Percentiles rank a stretch among this genome's conserved stretches.
Evolutionary conservation across 2,329 filamentous ascomycete genomes (phyloP).

Genomic region (Leptographium radiaticola): DNA sequence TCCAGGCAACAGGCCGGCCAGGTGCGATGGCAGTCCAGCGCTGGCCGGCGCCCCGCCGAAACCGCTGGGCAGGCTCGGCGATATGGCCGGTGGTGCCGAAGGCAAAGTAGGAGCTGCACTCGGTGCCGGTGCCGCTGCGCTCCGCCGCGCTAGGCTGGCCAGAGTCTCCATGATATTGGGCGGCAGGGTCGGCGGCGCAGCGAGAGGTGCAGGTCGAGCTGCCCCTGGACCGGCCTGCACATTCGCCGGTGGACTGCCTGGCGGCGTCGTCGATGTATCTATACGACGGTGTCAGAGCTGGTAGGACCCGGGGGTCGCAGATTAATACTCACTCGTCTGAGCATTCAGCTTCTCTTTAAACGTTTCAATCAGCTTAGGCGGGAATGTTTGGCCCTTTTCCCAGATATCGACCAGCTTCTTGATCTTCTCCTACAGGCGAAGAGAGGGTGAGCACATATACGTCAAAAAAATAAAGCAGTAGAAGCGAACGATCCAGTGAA

Average conservation of each 20-base stretch:
- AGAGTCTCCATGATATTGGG: conserved; percentile 62
- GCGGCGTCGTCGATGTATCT: conserved; percentile 62
- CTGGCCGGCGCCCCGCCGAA: conserved; percentile 14
- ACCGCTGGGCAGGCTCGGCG: neutral
- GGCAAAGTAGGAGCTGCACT: conserved; percentile 18
- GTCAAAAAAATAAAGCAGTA: neutral
- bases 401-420: conserved; percentile 93
- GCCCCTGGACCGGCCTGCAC: conserved; percentile 20
- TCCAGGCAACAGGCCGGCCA: conserved; percentile 12
- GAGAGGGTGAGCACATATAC: conserved; percentile 23
- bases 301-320: neutral
- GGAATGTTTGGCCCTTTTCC: conserved; percentile 92
- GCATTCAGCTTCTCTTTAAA: conserved; percentile 72
- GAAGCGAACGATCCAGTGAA: too few species aligned
- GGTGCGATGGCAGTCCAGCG: conserved; percentile 13
- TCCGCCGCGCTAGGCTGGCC: conserved; percentile 69
- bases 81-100: neutral
- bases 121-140: conserved; percentile 28
- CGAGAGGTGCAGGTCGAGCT: conserved; percentile 16
- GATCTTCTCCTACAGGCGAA: conserved; percentile 72
- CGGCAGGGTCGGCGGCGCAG: conserved; percentile 28
- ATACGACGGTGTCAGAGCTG: conserved; percentile 12
- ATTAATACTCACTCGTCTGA: conserved; percentile 45
- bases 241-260: conserved; percentile 43
- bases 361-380: conserved; percentile 58